Evolutionary conservation across 108 stramenopile genomes (phyloP).

Genomic region (Pseudonitzschia multistriata): DNA sequence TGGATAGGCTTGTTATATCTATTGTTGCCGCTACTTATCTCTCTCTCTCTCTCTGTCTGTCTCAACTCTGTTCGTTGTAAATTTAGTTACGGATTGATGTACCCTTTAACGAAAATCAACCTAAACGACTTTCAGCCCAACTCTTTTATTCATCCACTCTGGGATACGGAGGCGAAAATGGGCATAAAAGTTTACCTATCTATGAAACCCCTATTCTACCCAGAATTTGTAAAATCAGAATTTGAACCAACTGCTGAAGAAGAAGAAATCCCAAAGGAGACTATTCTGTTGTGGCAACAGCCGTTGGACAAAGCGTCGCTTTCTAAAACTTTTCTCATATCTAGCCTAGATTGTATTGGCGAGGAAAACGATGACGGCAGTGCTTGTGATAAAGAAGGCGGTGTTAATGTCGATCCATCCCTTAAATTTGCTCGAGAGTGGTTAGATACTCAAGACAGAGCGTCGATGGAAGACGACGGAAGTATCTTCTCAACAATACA

Average conservation of each 20-base stretch:
- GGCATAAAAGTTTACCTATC: conserved; percentile 70
- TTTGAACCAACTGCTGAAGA: conserved; percentile 25
- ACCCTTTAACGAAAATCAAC: conserved; percentile 44
- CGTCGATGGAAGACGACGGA: conserved; percentile 48
- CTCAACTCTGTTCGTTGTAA: neutral
- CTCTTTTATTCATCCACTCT: conserved; percentile 35
- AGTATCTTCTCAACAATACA: conserved; percentile 73
- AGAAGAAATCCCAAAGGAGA: conserved; percentile 20
- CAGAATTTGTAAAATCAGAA: conserved; percentile 50
- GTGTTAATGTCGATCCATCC: conserved; percentile 34
- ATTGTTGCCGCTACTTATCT: neutral
- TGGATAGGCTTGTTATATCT: neutral
- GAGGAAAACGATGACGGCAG: conserved; percentile 6
- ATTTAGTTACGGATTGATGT: conserved; percentile 46
- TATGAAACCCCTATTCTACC: conserved; percentile 38
- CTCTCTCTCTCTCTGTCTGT: too few species aligned
- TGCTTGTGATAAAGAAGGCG: conserved; percentile 2
- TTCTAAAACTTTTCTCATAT: conserved; percentile 56
- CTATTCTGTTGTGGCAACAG: conserved; percentile 52
- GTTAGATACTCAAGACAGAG: conserved; percentile 63
- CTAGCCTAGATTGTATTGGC: conserved; percentile 38
- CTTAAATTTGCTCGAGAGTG: conserved; percentile 53
- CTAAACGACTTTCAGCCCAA: conserved; percentile 29
- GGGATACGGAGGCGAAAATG: conserved; percentile 36
- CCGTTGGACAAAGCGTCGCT: conserved; percentile 36